A percentile compares a stretch with the other conserved stretches of the same genome.
These are phyloP conservation scores for Jaenimonas drosophilae DNA, from an alignment of 208 protist genomes.

Conservation along the genomic window DNA sequence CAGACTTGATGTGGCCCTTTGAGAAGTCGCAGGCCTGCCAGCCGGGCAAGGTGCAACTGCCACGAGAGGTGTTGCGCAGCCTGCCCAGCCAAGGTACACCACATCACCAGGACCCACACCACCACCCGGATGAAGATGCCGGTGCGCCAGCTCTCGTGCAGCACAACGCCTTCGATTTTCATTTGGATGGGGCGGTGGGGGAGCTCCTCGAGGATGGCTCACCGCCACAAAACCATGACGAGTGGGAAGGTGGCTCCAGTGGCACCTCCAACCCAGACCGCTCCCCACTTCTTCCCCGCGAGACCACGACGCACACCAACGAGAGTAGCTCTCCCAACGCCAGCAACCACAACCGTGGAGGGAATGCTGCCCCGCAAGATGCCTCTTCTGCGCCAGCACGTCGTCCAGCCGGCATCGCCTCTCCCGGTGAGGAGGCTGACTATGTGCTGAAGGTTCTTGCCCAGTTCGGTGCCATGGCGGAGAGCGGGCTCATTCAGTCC, in stretches of 20 bases:
- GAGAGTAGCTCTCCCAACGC: conserved; percentile 6
- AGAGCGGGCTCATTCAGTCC: conserved; percentile 39
- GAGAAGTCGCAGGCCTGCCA: conserved; percentile 27
- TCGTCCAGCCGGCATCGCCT: conserved; percentile 10
- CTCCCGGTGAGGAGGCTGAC: conserved; percentile 32
- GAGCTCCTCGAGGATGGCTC: conserved; percentile 37
- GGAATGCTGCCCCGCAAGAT: conserved; percentile 7
- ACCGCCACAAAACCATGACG: no score
- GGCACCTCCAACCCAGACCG: neutral
- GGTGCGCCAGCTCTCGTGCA: neutral
- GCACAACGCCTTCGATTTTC: conserved; percentile 31
- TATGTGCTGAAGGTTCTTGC: conserved; percentile 57
- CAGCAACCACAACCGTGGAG: neutral
- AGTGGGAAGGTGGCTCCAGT: neutral
- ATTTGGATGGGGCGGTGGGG: conserved; percentile 7
- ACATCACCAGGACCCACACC: neutral
- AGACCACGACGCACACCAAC: no score
- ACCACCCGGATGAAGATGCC: neutral
- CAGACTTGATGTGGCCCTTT: conserved; percentile 37
- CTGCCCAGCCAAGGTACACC: neutral
- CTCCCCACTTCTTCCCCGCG: no score
- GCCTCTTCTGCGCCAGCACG: conserved; percentile 3
- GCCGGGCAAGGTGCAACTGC: conserved; percentile 12
- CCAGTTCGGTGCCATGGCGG: conserved; percentile 28
- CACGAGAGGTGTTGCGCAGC: neutral